A percentile compares a stretch with the other conserved stretches of the same genome.
These are phyloP conservation scores for Triticum timopheevii DNA, from an alignment of 176 grass and related monocot genomes.

Conservation along the genomic window DNA sequence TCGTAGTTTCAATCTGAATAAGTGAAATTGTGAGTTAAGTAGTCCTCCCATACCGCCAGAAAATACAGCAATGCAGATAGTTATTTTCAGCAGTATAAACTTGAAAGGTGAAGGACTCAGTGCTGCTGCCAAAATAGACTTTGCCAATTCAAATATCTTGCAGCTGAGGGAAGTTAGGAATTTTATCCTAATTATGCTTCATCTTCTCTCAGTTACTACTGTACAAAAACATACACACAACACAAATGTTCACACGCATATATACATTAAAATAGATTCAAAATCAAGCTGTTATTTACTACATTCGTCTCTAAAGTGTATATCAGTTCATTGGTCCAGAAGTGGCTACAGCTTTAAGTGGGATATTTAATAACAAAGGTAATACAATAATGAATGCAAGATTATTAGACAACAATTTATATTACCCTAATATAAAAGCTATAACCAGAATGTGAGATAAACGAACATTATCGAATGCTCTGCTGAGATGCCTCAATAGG, in stretches of 20 bases:
- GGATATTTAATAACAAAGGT: neutral
- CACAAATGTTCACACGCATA: neutral
- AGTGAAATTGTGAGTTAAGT: conserved; percentile 2
- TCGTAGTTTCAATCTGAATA: neutral
- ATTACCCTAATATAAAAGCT: conserved; percentile 3
- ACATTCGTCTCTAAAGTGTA: neutral
- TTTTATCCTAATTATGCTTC: conserved; percentile 15
- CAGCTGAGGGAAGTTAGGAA: neutral
- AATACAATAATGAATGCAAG: neutral
- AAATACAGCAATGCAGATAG: neutral
- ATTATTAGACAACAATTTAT: neutral
- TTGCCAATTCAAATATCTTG: neutral
- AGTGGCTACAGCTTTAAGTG: neutral
- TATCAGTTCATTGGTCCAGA: neutral
- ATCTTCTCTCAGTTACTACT: neutral
- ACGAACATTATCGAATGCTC: conserved; percentile 90
- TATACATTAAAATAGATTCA: neutral
- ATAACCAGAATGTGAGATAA: neutral
- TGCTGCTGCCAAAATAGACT: neutral
- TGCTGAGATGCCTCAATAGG: conserved; percentile 86
- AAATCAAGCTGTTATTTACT: neutral
- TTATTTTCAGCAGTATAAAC: conserved; percentile 6
- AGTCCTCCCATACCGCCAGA: neutral
- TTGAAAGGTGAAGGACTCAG: neutral
- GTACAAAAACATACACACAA: neutral